Conservation (phyloP, 176 grass and related monocot genomes). For the Typha latifolia region DNA sequence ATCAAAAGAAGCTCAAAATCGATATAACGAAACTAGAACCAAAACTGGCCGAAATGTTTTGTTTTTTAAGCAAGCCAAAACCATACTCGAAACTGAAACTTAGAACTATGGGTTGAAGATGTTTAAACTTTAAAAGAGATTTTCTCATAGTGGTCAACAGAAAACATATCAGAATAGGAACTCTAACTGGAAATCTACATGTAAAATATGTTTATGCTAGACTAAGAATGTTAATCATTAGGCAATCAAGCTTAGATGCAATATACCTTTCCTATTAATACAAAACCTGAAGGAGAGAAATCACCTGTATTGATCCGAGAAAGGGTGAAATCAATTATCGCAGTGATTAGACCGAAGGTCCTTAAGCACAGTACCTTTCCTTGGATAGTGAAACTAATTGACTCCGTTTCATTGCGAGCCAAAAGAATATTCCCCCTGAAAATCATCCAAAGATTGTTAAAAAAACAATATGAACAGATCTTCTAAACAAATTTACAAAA, state of each 20-base stretch:
- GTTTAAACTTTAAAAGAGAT: not conserved
- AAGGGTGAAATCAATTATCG: conserved; percentile 95
- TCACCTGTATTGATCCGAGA: conserved; percentile 86
- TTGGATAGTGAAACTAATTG: conserved; percentile 40
- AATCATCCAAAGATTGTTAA: conserved; percentile 12
- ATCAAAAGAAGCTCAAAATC: too few relatives aligned
- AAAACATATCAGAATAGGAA: not conserved
- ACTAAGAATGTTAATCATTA: not conserved
- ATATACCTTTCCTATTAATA: not conserved
- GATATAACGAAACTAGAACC: too few relatives aligned
- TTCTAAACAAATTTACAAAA: not conserved
- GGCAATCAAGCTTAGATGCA: not conserved
- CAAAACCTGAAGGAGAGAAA: conserved; percentile 1
- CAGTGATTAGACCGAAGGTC: conserved; percentile 58
- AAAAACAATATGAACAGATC: conserved; percentile 5
- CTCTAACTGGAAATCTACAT: not conserved
- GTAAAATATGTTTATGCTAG: not conserved
- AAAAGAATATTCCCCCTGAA: conserved; percentile 94
- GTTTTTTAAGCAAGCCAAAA: too few relatives aligned
- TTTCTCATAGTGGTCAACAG: not conserved
- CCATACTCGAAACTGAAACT: too few relatives aligned
- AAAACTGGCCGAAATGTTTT: too few relatives aligned
- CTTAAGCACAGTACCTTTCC: conserved; percentile 42
- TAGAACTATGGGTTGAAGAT: not conserved
- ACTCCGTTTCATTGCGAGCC: conserved; percentile 41